Evolutionary conservation across 805 yeast genomes (phyloP), one percentile per base, ranked within the genome.

Genomic region (Starmerella roubikii): DNA sequence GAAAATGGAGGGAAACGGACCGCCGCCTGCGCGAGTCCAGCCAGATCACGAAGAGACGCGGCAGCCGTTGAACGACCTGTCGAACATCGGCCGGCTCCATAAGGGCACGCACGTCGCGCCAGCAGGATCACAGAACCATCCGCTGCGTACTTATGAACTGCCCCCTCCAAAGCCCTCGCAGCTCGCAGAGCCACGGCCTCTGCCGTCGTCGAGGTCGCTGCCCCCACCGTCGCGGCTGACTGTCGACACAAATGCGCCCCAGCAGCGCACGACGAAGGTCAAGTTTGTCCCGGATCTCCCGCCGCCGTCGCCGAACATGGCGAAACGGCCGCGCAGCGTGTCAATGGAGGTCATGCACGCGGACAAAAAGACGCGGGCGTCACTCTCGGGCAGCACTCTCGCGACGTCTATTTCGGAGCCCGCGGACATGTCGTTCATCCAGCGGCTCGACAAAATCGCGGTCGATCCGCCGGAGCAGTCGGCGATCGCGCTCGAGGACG

Each of bases 401-500:
- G 36, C 29, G 15, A 13, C 27, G 21, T 7, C 28, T 20, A 22
- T 33, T 12, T 7, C n/a, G 15, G 21, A n/a, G 15, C 24, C 28
- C n/a, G 19, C 8, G 16, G 29, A 23, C 18, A 7, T 6, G n/a
- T 16, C 32, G 13, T 27, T 30, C 29, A 54, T 52, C 46, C 54
- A 30, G 16, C 22, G 24, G 11, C 22, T 30, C 8, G 24, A 12
- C 24, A n/a, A 7, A 15, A 16, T 23, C 23, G 35, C 7, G 17
- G 29, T 30, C 25, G 16, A 23, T 4, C 7, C 9, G 20, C 40
- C 40, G 18, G 7, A 32, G 15, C 32, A 32, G 10, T 21, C 32
- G 29, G 55, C 52, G 47, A 53, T 50, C 24, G 10, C 10, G 10
- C 7, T 7, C 10, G 57, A 57, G 30, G 51, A 65, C 37, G 50